Evolutionary conservation across 129 eudicot species (phyloP).

Genomic region (Helianthus annuus): DNA sequence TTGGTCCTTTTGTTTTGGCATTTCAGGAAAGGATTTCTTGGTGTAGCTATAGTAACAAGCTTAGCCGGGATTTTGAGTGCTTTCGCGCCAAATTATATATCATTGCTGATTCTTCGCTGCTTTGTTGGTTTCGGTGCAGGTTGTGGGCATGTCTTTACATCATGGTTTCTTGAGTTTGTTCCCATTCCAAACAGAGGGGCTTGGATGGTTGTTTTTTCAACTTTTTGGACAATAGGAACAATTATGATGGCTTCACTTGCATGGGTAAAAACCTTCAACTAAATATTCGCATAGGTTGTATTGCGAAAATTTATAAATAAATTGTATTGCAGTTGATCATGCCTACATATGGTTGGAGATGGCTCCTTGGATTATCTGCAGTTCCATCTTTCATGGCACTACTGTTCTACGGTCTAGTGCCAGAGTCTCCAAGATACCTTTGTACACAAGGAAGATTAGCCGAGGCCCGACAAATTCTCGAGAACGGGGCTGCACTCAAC

Average conservation of each 20-base stretch:
- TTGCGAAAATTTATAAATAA: too few species aligned
- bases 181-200: slow-evolving; percentile 69
- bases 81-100: slow-evolving; percentile 58
- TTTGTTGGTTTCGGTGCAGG: slow-evolving; percentile 76
- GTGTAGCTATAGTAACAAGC: slow-evolving; percentile 54
- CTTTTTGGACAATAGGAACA: slow-evolving; percentile 84
- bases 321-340: slow-evolving; percentile 47
- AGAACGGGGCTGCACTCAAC: slow-evolving; percentile 49
- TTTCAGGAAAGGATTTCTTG: slow-evolving; percentile 70
- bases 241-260: slow-evolving; percentile 72
- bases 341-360: slow-evolving; percentile 84
- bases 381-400: slow-evolving; percentile 58
- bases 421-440: slow-evolving; percentile 75
- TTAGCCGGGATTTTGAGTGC: slow-evolving; percentile 65
- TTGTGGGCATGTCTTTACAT: slow-evolving; percentile 68
- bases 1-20: slow-evolving; percentile 17
- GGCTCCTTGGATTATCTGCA: slow-evolving; percentile 67
- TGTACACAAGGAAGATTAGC: slow-evolving; percentile 46
- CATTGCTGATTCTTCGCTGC: slow-evolving; percentile 56
- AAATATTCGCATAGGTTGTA: background rate
- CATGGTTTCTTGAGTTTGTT: slow-evolving; percentile 86
- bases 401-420: slow-evolving; percentile 42
- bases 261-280: slow-evolving; percentile 45
- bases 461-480: slow-evolving; percentile 45
- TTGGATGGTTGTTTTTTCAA: slow-evolving; percentile 74